Evolutionary conservation across 169 alveolate species (phyloP).

Genomic region (Eimeria necatrix): DNA sequence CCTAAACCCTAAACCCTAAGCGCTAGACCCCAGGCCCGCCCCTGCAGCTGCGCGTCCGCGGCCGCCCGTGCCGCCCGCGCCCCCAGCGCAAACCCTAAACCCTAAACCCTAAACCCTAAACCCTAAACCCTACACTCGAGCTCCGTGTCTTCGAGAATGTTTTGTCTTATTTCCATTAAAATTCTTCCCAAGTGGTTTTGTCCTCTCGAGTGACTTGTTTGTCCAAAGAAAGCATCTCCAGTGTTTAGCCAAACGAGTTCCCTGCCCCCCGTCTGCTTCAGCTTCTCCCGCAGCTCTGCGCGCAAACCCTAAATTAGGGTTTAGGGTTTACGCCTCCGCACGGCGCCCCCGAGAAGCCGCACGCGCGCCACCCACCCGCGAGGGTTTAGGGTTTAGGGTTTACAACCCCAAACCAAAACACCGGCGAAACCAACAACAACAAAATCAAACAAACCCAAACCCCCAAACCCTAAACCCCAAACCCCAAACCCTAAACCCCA

Average conservation of each 20-base stretch:
- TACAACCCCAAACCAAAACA: not conserved
- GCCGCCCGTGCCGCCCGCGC: no score
- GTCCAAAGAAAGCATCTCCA: slow-evolving; percentile 77
- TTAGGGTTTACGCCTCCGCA: no score
- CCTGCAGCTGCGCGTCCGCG: no score
- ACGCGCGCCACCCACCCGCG: no score
- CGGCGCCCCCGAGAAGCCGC: no score
- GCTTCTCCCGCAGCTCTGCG: slow-evolving; percentile 81
- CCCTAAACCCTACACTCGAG: slow-evolving; percentile 63
- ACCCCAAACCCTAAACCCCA: slow-evolving; percentile 13
- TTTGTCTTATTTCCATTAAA: slow-evolving; percentile 78
- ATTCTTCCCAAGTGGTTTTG: slow-evolving; percentile 84
- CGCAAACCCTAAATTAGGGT: no score
- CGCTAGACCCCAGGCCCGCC: slow-evolving; percentile 17
- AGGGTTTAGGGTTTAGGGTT: no score
- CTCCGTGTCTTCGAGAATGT: slow-evolving; percentile 79
- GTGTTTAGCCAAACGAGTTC: slow-evolving; percentile 80
- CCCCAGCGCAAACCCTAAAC: slow-evolving; percentile 32
- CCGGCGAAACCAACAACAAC: not conserved
- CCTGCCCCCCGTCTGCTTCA: slow-evolving; percentile 80
- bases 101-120: slow-evolving; percentile 50
- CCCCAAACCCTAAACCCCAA: not conserved
- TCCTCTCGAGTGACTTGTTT: slow-evolving; percentile 55
- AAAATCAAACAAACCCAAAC: not conserved
- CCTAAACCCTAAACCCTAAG: slow-evolving; percentile 14